Conservation (phyloP, 2,329 filamentous ascomycete genomes). For the Cryphonectria naterciae region DNA sequence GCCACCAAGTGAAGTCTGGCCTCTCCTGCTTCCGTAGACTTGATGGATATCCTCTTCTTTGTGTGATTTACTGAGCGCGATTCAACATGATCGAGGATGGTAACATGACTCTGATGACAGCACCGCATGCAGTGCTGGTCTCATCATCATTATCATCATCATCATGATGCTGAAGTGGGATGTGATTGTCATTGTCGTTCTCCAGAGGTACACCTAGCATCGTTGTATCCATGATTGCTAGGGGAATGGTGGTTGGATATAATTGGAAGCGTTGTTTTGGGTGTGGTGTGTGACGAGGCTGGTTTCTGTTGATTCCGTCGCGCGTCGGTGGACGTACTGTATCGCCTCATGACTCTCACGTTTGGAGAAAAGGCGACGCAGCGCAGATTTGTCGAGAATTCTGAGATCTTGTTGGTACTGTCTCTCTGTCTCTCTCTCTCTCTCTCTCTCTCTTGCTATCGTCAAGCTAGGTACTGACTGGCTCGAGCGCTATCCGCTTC, state of each 20-base stretch:
- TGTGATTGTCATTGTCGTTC: conserved; percentile 10
- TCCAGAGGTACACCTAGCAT: conserved; percentile 13
- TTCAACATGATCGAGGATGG: conserved; percentile 12
- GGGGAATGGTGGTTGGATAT: background rate
- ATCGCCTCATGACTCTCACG: conserved; percentile 38
- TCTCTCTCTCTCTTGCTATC: conserved; percentile 64
- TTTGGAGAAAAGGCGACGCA: conserved; percentile 42
- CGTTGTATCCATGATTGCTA: conserved; percentile 18
- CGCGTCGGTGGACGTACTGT: conserved; percentile 16
- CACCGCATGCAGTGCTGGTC: conserved; percentile 14
- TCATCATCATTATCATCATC: conserved; percentile 23
- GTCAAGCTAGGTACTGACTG: conserved; percentile 72
- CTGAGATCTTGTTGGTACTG: conserved; percentile 35
- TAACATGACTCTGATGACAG: background rate
- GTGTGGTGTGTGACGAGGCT: conserved; percentile 4
- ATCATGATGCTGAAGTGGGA: conserved; percentile 19
- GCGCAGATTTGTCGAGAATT: conserved; percentile 44
- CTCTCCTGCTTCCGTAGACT: conserved; percentile 5
- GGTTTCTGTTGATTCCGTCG: conserved; percentile 12
- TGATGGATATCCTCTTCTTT: conserved; percentile 9
- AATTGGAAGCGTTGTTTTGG: background rate
- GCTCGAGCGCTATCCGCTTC: conserved; percentile 58
- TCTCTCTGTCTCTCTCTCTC: conserved; percentile 27
- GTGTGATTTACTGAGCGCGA: conserved; percentile 7
- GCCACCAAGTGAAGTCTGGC: background rate